These are phyloP conservation scores for Mycena venus DNA, from an alignment of 768 basidiomycete genomes.

Conservation along the genomic window DNA sequence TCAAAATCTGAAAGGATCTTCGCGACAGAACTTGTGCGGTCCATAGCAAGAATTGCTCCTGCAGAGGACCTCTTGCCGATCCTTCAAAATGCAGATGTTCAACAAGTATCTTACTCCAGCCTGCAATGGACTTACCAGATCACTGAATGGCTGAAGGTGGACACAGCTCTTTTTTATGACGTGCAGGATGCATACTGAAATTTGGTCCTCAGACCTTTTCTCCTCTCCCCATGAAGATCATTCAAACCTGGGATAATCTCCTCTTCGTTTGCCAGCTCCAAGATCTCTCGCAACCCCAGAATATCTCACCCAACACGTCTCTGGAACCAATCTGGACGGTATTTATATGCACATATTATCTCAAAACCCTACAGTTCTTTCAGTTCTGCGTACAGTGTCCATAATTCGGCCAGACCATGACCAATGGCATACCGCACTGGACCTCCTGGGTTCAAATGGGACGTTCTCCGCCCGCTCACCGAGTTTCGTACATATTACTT, in stretches of 20 bases:
- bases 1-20: neutral
- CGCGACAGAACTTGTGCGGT: neutral
- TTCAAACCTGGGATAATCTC: slow-evolving; percentile 4
- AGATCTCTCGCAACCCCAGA: too few species aligned
- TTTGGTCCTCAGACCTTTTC: neutral
- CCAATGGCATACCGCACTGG: neutral
- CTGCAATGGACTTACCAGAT: neutral
- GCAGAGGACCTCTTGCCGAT: neutral
- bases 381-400: neutral
- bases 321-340: neutral
- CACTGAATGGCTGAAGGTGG: slow-evolving; percentile 1
- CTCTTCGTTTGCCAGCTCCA: neutral
- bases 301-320: neutral
- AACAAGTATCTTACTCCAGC: neutral
- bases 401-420: neutral
- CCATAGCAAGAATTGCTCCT: neutral
- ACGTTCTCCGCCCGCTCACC: neutral
- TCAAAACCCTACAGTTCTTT: neutral
- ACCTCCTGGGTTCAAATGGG: slow-evolving; percentile 3
- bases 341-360: neutral
- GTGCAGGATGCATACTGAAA: neutral
- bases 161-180: neutral
- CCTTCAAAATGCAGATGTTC: neutral
- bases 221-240: neutral
- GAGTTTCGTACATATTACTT: neutral